phyloP scores from a whole-genome alignment of 176 grass and related monocot genomes.

The Puya raimondii region DNA sequence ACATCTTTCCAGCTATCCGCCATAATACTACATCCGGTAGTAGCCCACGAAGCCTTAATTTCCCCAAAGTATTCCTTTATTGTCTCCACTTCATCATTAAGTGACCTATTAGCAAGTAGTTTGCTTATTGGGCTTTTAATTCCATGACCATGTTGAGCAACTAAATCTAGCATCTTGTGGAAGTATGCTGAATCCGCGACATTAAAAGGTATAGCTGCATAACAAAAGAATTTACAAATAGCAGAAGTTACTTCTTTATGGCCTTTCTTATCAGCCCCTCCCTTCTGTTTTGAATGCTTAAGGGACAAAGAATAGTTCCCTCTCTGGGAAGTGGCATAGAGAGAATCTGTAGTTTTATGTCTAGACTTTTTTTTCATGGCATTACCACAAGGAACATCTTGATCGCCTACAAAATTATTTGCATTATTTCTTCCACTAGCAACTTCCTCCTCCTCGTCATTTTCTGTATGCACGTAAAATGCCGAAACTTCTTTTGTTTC shows the following conservation, averaged over 20 bases:
- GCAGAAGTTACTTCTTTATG: slow-evolving; percentile 25
- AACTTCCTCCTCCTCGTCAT: slow-evolving; percentile 9
- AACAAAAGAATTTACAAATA: slow-evolving; percentile 31
- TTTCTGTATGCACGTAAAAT: slow-evolving; percentile 13
- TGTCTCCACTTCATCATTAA: slow-evolving; percentile 22
- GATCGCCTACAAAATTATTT: slow-evolving; percentile 6
- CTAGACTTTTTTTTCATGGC: slow-evolving; percentile 9
- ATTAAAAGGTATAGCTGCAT: slow-evolving; percentile 25
- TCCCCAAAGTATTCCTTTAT: slow-evolving; percentile 15
- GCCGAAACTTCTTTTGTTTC: slow-evolving; percentile 20
- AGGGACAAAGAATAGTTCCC: neutral
- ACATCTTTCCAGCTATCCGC: slow-evolving; percentile 27
- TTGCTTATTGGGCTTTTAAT: slow-evolving; percentile 5
- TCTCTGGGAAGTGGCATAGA: slow-evolving; percentile 16
- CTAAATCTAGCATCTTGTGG: slow-evolving; percentile 25
- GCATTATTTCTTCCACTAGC: slow-evolving; percentile 8
- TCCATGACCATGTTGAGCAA: slow-evolving; percentile 19
- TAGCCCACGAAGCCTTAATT: slow-evolving; percentile 31
- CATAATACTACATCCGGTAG: slow-evolving; percentile 24
- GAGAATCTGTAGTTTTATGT: slow-evolving; percentile 5
- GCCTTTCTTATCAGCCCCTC: slow-evolving; percentile 10
- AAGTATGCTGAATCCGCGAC: slow-evolving; percentile 23
- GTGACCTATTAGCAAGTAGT: slow-evolving; percentile 18
- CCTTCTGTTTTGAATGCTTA: slow-evolving; percentile 20
- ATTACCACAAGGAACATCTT: slow-evolving; percentile 28